These are phyloP conservation scores for Monascus purpureus DNA, from an alignment of 495 filamentous ascomycete genomes.

Conservation along the genomic window DNA sequence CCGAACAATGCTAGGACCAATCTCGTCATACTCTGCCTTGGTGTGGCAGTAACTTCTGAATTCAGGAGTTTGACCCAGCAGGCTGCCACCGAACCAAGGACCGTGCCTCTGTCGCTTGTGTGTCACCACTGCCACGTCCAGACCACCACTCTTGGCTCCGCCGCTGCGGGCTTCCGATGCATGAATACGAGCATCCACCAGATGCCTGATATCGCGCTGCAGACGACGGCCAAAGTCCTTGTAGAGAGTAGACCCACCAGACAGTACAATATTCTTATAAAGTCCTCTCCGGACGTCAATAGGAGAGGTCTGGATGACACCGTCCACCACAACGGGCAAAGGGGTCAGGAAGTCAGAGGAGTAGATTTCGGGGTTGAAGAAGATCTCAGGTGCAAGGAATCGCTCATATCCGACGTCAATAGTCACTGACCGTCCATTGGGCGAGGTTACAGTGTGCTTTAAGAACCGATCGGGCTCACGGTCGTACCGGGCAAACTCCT, in stretches of 20 bases:
- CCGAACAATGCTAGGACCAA: constrained; percentile 87
- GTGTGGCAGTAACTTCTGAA: constrained; percentile 98
- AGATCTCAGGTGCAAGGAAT: constrained; percentile 96
- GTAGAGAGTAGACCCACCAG: constrained; percentile 91
- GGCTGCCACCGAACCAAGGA: constrained; percentile 93
- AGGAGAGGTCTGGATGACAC: constrained; percentile 90
- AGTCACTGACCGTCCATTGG: constrained; percentile 68
- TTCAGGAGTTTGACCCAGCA: constrained; percentile 96
- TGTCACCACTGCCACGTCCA: constrained; percentile 92
- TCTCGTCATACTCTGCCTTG: constrained; percentile 91
- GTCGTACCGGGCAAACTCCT: constrained; percentile 90
- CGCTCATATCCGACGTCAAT: constrained; percentile 97
- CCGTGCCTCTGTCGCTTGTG: constrained; percentile 94
- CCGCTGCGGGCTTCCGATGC: constrained; percentile 87
- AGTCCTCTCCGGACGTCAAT: constrained; percentile 94
- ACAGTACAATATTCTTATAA: constrained; percentile 99
- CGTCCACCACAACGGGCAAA: constrained; percentile 83
- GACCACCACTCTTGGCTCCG: constrained; percentile 60
- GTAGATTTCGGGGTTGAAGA: constrained; percentile 99
- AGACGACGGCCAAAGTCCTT: constrained; percentile 92
- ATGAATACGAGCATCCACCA: constrained; percentile 82
- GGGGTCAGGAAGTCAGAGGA: constrained; percentile 96
- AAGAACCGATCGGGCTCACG: constrained; percentile 78
- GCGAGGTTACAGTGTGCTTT: constrained; percentile 74
- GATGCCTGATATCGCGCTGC: constrained; percentile 89